Percentiles rank a stretch among this genome's conserved stretches.
These are phyloP conservation scores for Kuraishia piskuri DNA, from an alignment of 805 yeast genomes.

Conservation along the genomic window DNA sequence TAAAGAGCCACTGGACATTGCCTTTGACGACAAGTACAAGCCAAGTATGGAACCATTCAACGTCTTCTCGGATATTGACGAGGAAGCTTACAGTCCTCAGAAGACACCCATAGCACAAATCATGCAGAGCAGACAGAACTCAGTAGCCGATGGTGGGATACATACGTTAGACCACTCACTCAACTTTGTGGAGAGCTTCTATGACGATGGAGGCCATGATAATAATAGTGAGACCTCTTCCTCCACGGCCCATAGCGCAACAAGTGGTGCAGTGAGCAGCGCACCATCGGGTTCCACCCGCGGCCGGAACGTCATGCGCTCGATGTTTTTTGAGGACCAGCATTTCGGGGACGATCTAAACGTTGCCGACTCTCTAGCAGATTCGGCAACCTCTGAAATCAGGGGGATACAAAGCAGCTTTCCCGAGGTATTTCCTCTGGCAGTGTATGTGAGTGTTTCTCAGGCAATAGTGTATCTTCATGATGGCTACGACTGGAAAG, in stretches of 20 bases:
- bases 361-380: background rate
- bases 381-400: background rate
- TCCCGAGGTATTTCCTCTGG: constrained; percentile 17
- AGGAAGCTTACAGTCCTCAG: constrained; percentile 6
- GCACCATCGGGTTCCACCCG: background rate
- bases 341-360: constrained; percentile 8
- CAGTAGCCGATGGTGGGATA: constrained; percentile 3
- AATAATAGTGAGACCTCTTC: background rate
- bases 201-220: background rate
- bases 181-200: constrained; percentile 7
- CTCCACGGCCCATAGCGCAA: background rate
- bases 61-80: constrained; percentile 32
- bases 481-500: constrained; percentile 93
- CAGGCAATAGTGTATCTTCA: constrained; percentile 41
- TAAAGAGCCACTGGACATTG: constrained; percentile 56
- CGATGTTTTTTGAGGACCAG: constrained; percentile 12
- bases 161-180: constrained; percentile 9
- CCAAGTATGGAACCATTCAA: constrained; percentile 27
- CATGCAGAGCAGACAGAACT: constrained; percentile 7
- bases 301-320: background rate
- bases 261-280: background rate
- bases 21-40: constrained; percentile 52
- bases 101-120: constrained; percentile 4
- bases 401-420: constrained; percentile 1
- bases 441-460: constrained; percentile 24